Base-by-base conservation (phyloP, 2,329 filamentous ascomycete species). In the Aureobasidium sp. region DNA sequence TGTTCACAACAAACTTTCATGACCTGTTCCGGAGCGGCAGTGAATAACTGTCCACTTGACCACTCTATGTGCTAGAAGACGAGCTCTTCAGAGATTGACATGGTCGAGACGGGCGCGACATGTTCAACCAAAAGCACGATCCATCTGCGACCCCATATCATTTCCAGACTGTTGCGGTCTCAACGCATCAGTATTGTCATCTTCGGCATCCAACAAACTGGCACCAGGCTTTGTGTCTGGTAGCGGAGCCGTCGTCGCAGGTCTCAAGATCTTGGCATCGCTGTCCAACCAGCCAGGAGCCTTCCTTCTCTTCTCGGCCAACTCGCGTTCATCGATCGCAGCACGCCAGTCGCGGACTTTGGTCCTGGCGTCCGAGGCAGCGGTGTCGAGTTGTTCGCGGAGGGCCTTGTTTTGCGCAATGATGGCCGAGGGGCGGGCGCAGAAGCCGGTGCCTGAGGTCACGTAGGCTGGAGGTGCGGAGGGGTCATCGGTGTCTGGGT, bases 351-450 rank as follows among this genome's bases (percentile, higher is more conserved):
- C 83, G 58, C 79, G 76, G 60, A 97, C 78, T 60, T 87, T 83
- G 39, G 79, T 77, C 65, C 88, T 82, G 1, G 89, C 89, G 39
- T 90, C 86, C 2, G 81, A 79, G 66, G 87, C 82, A 66, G 90
- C 80, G 66, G 85, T 84, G 29, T 84, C 77, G 14, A 99, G 79
- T 74, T 97, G 90, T 1, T 84, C 82, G 67, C 89, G 85, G 45
- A 99, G 82, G 8, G 88, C 86, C 64, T 83, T 82, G 76, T 93
- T 97, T 27, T 90, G 91, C 15, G 85, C 82, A 22, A 92, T 81
- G 69, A 99, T 96, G 67, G 92, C 87, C 68, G 91, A 85, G 0
- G 94, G 91, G 68, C 96, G 90, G 5, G 92, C 91, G 49, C 91
- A 86, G 71, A 92, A 89, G 50, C 75, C 90, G 0, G 90, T 87